Base-by-base conservation (phyloP, 768 basidiomycete species). In the Botryobasidium botryosum region DNA sequence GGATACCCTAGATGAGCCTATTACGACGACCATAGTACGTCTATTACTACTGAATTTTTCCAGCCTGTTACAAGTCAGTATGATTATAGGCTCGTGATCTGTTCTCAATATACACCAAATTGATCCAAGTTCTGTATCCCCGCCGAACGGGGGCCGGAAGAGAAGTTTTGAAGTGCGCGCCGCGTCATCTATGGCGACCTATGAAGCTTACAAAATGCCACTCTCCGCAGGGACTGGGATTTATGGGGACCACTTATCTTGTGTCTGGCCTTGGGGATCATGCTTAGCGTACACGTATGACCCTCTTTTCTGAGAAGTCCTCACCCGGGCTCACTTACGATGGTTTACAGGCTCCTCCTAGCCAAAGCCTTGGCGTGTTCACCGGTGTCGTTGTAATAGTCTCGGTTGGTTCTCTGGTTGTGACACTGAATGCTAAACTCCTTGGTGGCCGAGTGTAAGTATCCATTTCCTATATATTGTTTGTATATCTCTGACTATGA, bases 191-290 rank as follows among this genome's bases (percentile, higher is more conserved):
- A 35, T 3, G 2, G 25, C 20, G 42, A 12, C 32, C 28, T 37
- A 35, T 10, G 12, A 6, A 5, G 3, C 23, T 18, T 27, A 42
- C 41, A 24, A 44, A 37, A 18, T 10, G 18, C 10, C 12, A 20
- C 10, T 38, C 5, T 18, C 42, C 28, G 2, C 56, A 88, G 88
- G 51, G 91, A 96, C 57, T 97, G 91, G 92, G 92, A 97, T 62
- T 69, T 97, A 21, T 97, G 92, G 92, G 91, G 91, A 3, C 91
- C 91, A 8, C 68, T 96, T 2, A 68, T 96, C 21, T 69, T 90
- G 32, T 86, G 80, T 53, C 68, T 91, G 44, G 59, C 72, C 32
- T 70, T 91, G 10, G 82, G 78, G 43, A 78, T 86, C 35, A 78
- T 90, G 68, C 71, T 92, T 17, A 88, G 84, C 56, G 63, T 87